These are phyloP conservation scores for Mastigamoeba balamuthi DNA, from an alignment of 78 protist genomes.

Conservation along the genomic window DNA sequence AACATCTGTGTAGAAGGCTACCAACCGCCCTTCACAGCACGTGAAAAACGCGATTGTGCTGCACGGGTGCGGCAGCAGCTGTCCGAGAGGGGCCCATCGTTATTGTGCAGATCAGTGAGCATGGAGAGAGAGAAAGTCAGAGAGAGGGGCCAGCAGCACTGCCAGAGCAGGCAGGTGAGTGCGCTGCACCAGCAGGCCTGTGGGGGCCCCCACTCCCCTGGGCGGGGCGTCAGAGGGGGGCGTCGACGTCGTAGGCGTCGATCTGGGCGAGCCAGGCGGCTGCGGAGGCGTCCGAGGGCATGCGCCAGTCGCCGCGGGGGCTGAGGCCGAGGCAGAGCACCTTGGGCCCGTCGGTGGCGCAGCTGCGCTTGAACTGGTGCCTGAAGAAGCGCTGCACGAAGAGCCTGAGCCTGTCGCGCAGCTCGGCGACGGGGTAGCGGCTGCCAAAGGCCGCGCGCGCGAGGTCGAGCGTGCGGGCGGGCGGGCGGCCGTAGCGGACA, in stretches of 20 bases:
- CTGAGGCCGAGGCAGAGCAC: background rate
- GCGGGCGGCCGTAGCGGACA: background rate
- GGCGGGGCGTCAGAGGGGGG: too few relatives aligned
- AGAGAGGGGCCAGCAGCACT: too few relatives aligned
- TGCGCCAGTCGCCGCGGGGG: background rate
- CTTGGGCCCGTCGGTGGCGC: background rate
- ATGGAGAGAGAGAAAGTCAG: too few relatives aligned
- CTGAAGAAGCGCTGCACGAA: background rate
- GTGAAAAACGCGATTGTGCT: too few relatives aligned
- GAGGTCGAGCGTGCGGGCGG: background rate
- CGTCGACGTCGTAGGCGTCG: background rate
- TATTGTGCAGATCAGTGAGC: too few relatives aligned
- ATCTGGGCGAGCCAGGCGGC: background rate
- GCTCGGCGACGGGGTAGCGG: background rate
- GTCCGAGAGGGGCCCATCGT: too few relatives aligned
- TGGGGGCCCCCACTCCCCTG: too few relatives aligned
- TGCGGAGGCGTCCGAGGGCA: background rate
- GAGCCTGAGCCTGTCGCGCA: background rate
- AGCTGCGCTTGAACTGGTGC: background rate
- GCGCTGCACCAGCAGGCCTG: too few relatives aligned
- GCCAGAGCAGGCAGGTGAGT: too few relatives aligned
- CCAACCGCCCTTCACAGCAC: too few relatives aligned
- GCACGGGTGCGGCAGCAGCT: too few relatives aligned
- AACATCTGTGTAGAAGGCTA: too few relatives aligned
- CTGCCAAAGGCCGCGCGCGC: background rate